Conservation (phyloP, 495 filamentous ascomycete species). For the Pseudevernia furfuracea region DNA sequence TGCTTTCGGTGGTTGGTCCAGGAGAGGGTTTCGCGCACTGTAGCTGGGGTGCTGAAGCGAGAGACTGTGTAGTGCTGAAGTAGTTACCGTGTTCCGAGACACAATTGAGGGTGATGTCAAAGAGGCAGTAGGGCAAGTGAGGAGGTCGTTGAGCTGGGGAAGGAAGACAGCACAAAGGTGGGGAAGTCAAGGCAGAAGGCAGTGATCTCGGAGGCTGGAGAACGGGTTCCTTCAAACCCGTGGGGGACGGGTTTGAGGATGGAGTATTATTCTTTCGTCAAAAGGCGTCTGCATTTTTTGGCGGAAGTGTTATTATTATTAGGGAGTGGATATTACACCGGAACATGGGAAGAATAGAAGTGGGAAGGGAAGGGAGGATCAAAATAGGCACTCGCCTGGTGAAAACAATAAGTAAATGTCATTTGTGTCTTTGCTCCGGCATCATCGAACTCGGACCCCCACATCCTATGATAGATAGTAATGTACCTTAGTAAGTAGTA, state of each 20-base stretch:
- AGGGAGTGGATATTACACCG: not conserved
- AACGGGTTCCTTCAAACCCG: constrained; percentile 35
- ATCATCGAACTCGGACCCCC: constrained; percentile 3
- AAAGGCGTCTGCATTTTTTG: constrained; percentile 19
- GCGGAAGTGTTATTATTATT: constrained; percentile 2
- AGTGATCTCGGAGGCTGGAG: constrained; percentile 7
- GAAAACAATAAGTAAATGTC: too few relatives aligned
- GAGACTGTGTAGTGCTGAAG: not conserved
- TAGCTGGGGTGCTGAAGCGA: not conserved
- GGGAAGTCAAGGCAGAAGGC: constrained; percentile 1
- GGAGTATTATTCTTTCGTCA: constrained; percentile 27
- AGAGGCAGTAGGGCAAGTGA: not conserved
- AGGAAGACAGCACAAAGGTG: not conserved
- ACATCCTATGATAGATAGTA: not conserved
- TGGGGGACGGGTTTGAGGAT: constrained; percentile 40
- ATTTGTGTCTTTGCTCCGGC: constrained; percentile 1
- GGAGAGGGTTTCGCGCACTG: not conserved
- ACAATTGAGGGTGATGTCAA: not conserved
- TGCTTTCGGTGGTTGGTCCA: not conserved
- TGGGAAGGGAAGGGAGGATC: not conserved
- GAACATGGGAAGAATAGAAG: not conserved
- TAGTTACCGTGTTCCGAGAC: not conserved
- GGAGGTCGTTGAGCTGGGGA: not conserved
- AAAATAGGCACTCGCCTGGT: not conserved
- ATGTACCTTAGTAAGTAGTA: too few relatives aligned